Conservation (phyloP, 1,139 yeast genomes). For the Debaryomyces singareniensis region DNA sequence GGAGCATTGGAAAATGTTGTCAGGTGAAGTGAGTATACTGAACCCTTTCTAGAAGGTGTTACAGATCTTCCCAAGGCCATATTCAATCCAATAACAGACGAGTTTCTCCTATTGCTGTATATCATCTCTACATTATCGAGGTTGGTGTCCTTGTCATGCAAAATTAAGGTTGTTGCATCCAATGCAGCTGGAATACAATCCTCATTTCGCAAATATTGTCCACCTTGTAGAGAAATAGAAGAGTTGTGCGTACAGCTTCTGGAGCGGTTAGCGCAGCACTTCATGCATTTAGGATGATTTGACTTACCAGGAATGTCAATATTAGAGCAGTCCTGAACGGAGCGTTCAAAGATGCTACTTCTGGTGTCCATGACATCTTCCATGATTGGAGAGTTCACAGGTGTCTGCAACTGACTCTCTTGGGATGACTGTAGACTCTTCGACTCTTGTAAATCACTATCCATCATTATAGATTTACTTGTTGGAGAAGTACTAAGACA, state of each 20-base stretch:
- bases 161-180: constrained; percentile 67
- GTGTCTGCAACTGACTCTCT: constrained; percentile 9
- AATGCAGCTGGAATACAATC: constrained; percentile 79
- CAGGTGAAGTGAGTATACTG: constrained; percentile 27
- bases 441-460: neutral
- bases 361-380: constrained; percentile 1
- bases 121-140: constrained; percentile 67
- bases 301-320: neutral
- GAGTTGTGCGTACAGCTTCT: constrained; percentile 24
- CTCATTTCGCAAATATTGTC: constrained; percentile 31
- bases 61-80: constrained; percentile 51
- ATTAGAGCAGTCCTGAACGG: constrained; percentile 44
- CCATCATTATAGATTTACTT: neutral
- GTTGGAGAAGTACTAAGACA: neutral
- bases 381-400: constrained; percentile 8
- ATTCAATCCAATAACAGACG: constrained; percentile 53
- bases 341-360: constrained; percentile 48
- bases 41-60: constrained; percentile 37
- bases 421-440: constrained; percentile 2
- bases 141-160: constrained; percentile 45
- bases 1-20: constrained; percentile 5
- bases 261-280: constrained; percentile 12
- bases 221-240: constrained; percentile 20
- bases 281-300: constrained; percentile 10
- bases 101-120: constrained; percentile 51